These are phyloP conservation scores for Ophiocordyceps robertsii DNA, from an alignment of 2,329 filamentous ascomycete genomes.

Conservation along the genomic window DNA sequence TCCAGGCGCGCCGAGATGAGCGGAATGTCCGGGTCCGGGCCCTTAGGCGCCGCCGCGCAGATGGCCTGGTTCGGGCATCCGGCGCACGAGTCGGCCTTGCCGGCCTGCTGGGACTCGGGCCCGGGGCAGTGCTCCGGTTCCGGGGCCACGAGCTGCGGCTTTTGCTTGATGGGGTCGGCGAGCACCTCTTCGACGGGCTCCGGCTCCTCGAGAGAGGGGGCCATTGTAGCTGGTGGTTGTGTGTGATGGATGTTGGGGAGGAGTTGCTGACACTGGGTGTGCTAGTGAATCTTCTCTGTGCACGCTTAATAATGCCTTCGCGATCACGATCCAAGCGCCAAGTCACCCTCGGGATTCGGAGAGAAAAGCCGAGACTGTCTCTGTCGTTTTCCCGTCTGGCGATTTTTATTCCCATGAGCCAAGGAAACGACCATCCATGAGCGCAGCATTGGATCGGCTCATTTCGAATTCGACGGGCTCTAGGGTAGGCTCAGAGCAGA, in stretches of 20 bases:
- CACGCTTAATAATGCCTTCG: too few species aligned
- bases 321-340: too few species aligned
- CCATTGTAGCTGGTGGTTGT: slow-evolving; percentile 37
- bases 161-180: slow-evolving; percentile 60
- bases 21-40: slow-evolving; percentile 86
- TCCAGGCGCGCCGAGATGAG: slow-evolving; percentile 73
- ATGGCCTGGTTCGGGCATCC: slow-evolving; percentile 94
- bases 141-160: slow-evolving; percentile 79
- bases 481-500: too few species aligned
- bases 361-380: too few species aligned
- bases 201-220: slow-evolving; percentile 66
- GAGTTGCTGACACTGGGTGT: too few species aligned
- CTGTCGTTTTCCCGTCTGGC: too few species aligned
- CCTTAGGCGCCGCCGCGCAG: slow-evolving; percentile 87
- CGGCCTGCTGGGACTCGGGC: slow-evolving; percentile 62
- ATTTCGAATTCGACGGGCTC: too few species aligned
- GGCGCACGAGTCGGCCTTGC: slow-evolving; percentile 69
- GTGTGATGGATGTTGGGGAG: not conserved
- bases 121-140: slow-evolving; percentile 96
- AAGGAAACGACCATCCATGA: too few species aligned
- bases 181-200: slow-evolving; percentile 55
- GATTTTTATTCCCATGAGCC: too few species aligned
- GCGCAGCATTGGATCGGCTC: too few species aligned
- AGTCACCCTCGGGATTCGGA: too few species aligned
- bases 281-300: too few species aligned